Evolutionary conservation across 2,329 filamentous ascomycete species (phyloP).

Genomic region (Colletotrichum magnum): DNA sequence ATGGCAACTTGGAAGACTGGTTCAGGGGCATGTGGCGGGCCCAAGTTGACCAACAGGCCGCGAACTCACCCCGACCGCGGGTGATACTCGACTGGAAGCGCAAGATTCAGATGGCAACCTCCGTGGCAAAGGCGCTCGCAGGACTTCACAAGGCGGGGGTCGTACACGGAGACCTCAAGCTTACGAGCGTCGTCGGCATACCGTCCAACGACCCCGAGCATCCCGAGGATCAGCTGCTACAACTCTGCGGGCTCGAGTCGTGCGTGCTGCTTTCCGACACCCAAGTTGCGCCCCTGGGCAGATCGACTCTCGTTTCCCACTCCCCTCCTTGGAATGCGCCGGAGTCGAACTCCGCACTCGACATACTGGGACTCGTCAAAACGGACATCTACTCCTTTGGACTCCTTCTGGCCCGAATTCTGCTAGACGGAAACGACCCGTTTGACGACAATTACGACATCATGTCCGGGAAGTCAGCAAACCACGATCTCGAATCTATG

Average conservation of each 20-base stretch:
- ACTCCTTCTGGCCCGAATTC: neutral
- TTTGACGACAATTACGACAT: neutral
- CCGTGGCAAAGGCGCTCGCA: neutral
- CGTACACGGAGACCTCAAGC: neutral
- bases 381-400: slow-evolving; percentile 4
- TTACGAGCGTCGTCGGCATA: neutral
- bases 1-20: neutral
- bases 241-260: neutral
- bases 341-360: neutral
- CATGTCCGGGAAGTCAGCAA: neutral
- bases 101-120: neutral
- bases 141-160: neutral
- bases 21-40: slow-evolving; percentile 3
- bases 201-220: neutral
- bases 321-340: slow-evolving; percentile 3
- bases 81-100: neutral
- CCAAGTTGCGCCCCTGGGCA: neutral
- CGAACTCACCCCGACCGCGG: neutral
- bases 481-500: neutral
- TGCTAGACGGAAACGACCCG: neutral
- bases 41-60: neutral
- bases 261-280: neutral
- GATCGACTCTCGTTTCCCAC: neutral
- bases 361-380: neutral
- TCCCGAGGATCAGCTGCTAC: neutral